Percentiles rank a stretch among this genome's conserved stretches.
These are phyloP conservation scores for carrot (Daucus carota) DNA, from an alignment of 129 eudicot species.

Conservation along the genomic window DH1_v3.0 NC_030386.2:3732501-3733000, in stretches of 20 bases:
- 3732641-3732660: constrained; percentile 17
- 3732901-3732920: constrained; percentile 11
- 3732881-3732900: constrained; percentile 19
- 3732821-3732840: constrained; percentile 7
- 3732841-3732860: constrained; percentile 8
- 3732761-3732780: neutral
- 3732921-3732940: constrained; percentile 17
- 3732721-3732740: neutral
- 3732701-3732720: neutral
- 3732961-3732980: neutral
- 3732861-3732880: constrained; percentile 18
- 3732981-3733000: constrained; percentile 14
- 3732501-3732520: neutral
- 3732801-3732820: neutral
- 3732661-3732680: constrained; percentile 13
- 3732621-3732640: neutral
- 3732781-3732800: constrained; percentile 1
- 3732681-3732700: neutral
- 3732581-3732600: neutral
- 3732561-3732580: neutral
- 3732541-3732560: neutral
- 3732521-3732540: neutral
- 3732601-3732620: constrained; percentile 3
- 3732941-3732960: constrained; percentile 12
- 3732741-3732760: neutral